Conservation (phyloP, 177 flowering plant species). For the Telopea speciosissima region DNA sequence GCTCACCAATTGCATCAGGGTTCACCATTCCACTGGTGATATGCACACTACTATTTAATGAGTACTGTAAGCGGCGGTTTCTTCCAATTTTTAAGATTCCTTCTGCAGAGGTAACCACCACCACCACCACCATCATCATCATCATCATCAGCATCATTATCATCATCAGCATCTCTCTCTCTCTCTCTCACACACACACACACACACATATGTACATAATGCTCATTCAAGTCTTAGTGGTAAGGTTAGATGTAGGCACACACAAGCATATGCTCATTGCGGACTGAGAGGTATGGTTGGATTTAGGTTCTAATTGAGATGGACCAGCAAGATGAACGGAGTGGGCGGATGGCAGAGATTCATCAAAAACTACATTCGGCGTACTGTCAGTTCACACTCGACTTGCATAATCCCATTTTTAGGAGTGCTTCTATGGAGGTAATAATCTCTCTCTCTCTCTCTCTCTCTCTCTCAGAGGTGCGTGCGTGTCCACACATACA, state of each 20-base stretch:
- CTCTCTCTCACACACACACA: neutral
- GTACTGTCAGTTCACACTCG: neutral
- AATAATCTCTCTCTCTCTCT: neutral
- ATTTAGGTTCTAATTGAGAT: neutral
- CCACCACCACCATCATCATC: no score
- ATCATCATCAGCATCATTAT: neutral
- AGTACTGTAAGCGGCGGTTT: constrained; percentile 79
- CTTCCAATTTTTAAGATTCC: constrained; percentile 49
- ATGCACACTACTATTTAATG: constrained; percentile 71
- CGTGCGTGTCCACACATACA: neutral
- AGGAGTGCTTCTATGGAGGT: no score
- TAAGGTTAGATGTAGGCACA: neutral
- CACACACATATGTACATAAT: no score
- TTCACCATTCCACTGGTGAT: constrained; percentile 70
- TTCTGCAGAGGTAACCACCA: constrained; percentile 45
- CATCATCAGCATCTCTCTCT: neutral
- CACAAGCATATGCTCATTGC: neutral
- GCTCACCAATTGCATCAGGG: constrained; percentile 59
- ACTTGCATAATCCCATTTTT: neutral
- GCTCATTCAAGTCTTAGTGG: no score
- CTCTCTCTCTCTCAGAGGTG: no score
- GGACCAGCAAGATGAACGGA: neutral
- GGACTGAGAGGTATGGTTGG: neutral
- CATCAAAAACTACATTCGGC: neutral
- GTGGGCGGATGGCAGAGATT: neutral